Evolutionary conservation across 2,329 filamentous ascomycete genomes (phyloP).

Genomic region (Trichoderma pleuroti): DNA sequence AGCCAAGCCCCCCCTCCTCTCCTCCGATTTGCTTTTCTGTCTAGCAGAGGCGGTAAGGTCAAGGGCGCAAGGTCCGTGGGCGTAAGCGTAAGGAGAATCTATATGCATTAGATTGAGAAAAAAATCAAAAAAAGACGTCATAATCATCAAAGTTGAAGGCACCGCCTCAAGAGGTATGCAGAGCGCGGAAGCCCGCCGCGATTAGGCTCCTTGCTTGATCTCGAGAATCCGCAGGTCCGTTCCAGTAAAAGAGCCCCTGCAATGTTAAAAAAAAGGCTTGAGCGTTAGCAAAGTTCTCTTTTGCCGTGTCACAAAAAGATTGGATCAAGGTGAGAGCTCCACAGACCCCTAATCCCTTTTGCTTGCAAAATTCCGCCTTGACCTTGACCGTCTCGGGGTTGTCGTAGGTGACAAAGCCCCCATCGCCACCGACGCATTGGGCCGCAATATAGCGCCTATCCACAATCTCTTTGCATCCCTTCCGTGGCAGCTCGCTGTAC

Average conservation of each 20-base stretch:
- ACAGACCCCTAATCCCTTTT: conserved; percentile 63
- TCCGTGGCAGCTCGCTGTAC: conserved; percentile 65
- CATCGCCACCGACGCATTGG: conserved; percentile 68
- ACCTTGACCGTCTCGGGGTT: conserved; percentile 70
- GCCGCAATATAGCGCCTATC: conserved; percentile 67
- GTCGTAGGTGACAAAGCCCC: conserved; percentile 77
- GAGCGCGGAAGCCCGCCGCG: conserved; percentile 54
- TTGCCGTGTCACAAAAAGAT: neutral
- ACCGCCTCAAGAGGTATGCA: conserved; percentile 28
- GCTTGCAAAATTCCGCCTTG: conserved; percentile 71
- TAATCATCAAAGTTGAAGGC: neutral
- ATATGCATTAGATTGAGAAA: neutral
- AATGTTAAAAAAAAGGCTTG: conserved; percentile 7
- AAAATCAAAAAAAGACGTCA: neutral
- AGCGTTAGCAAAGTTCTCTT: conserved; percentile 4
- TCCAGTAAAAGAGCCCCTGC: conserved; percentile 77
- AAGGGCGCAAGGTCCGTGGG: neutral
- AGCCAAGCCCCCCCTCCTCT: neutral
- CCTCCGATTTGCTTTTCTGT: neutral
- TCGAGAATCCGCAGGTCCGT: conserved; percentile 66
- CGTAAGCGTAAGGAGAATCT: conserved; percentile 5
- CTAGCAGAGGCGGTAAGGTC: conserved; percentile 8
- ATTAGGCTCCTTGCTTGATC: conserved; percentile 56
- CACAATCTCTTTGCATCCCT: conserved; percentile 60
- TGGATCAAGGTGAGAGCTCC: conserved; percentile 8